Evolutionary conservation across 2,329 filamentous ascomycete genomes (phyloP).

Genomic region (Tolypocladium ovalisporum): DNA sequence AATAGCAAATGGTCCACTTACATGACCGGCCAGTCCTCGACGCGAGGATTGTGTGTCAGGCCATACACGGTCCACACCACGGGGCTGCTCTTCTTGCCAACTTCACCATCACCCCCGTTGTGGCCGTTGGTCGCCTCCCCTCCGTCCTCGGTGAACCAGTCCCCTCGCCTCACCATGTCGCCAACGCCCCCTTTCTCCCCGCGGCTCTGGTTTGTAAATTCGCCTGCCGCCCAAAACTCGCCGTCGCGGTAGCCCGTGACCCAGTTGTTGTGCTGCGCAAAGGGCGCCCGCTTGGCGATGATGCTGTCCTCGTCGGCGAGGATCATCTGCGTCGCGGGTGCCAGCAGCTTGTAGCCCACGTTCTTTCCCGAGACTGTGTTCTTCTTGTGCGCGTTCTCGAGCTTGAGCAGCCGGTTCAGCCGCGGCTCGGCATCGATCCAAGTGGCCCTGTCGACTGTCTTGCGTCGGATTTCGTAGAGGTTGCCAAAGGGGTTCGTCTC

Average conservation of each 20-base stretch:
- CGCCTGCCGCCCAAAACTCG: slow-evolving; percentile 39
- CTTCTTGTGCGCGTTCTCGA: slow-evolving; percentile 33
- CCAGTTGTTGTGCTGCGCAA: slow-evolving; percentile 35
- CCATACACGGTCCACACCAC: slow-evolving; percentile 38
- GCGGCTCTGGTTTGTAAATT: slow-evolving; percentile 39
- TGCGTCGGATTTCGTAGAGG: slow-evolving; percentile 43
- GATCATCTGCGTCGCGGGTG: slow-evolving; percentile 33
- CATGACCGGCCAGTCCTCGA: slow-evolving; percentile 42
- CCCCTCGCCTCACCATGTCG: slow-evolving; percentile 34
- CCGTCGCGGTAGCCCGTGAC: slow-evolving; percentile 37
- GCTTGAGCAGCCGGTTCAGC: slow-evolving; percentile 37
- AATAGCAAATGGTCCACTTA: slow-evolving; percentile 17
- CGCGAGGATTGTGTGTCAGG: slow-evolving; percentile 35
- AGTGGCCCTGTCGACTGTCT: slow-evolving; percentile 30
- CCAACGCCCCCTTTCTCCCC: slow-evolving; percentile 30
- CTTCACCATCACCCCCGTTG: not conserved
- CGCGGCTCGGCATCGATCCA: slow-evolving; percentile 42
- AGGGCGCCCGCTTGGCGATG: slow-evolving; percentile 30
- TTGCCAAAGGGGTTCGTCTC: slow-evolving; percentile 51
- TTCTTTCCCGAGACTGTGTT: slow-evolving; percentile 38
- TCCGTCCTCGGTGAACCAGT: slow-evolving; percentile 30
- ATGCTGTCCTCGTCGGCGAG: slow-evolving; percentile 33
- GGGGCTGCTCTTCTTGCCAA: slow-evolving; percentile 15
- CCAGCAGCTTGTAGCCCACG: slow-evolving; percentile 37
- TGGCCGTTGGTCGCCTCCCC: slow-evolving; percentile 5